Conservation (phyloP, 164 flowering plant species). For the Nelumbo lutea region DNA sequence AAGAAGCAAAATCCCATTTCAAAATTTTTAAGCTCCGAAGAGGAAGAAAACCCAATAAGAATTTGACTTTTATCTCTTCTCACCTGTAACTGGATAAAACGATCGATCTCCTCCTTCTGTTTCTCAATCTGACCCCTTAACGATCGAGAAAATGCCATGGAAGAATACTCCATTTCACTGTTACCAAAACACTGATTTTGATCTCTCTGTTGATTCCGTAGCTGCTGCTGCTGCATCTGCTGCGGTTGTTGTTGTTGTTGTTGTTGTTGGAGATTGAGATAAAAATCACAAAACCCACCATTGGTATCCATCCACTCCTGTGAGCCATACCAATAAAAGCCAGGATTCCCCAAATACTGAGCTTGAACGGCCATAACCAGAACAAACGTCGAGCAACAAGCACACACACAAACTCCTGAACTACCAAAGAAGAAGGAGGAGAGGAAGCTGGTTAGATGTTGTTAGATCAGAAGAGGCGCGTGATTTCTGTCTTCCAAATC, state of each 20-base stretch:
- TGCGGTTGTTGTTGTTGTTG: constrained; percentile 1
- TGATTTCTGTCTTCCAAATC: too few relatives aligned
- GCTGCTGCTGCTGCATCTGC: background rate
- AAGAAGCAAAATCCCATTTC: background rate
- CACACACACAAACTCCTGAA: background rate
- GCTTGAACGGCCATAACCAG: constrained; percentile 58
- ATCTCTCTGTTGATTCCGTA: constrained; percentile 1
- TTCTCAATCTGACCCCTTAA: constrained; percentile 27
- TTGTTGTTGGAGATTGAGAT: constrained; percentile 10
- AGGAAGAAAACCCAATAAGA: background rate
- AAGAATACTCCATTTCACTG: constrained; percentile 5
- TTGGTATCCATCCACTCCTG: constrained; percentile 19
- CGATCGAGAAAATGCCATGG: constrained; percentile 22
- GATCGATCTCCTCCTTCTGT: constrained; percentile 44
- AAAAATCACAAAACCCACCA: constrained; percentile 14
- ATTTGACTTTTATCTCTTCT: background rate
- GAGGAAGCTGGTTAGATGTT: background rate
- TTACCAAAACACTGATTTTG: constrained; percentile 6
- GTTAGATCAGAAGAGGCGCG: too few relatives aligned
- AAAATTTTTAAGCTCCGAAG: background rate
- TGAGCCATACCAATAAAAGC: constrained; percentile 9
- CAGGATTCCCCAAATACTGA: constrained; percentile 13
- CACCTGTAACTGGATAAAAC: constrained; percentile 44
- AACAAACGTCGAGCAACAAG: too few relatives aligned
- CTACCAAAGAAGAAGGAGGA: background rate